phyloP scores from a whole-genome alignment of 2,329 filamentous ascomycete genomes.

The Escovopsis sp. region DNA sequence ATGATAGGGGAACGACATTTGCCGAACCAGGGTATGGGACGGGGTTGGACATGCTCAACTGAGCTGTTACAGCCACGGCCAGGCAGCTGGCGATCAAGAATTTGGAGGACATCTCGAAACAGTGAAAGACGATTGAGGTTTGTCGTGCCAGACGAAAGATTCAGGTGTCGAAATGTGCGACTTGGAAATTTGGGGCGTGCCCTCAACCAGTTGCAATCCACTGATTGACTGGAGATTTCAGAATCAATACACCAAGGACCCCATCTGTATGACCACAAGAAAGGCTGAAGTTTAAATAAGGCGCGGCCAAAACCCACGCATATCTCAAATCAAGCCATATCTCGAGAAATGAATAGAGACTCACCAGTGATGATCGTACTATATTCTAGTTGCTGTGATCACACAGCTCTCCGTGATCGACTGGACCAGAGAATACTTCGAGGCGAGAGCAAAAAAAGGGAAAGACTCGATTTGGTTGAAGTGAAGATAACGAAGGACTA shows the following conservation, averaged over 20 bases:
- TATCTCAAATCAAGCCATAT: too few relatives aligned
- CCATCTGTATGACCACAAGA: constrained; percentile 16
- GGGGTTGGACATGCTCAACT: too few relatives aligned
- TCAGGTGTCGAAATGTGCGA: constrained; percentile 2
- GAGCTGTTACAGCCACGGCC: too few relatives aligned
- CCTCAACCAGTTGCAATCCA: too few relatives aligned
- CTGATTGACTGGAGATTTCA: too few relatives aligned
- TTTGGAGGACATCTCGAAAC: too few relatives aligned
- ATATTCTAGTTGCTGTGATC: constrained; percentile 2
- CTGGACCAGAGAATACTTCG: constrained; percentile 11
- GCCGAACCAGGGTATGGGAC: constrained; percentile 37
- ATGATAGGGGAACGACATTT: constrained; percentile 49
- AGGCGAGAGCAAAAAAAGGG: constrained; percentile 9
- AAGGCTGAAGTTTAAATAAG: too few relatives aligned
- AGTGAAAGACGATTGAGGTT: constrained; percentile 8
- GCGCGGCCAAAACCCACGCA: too few relatives aligned
- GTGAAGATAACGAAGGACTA: constrained; percentile 20
- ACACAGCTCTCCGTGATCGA: constrained; percentile 3
- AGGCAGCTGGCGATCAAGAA: too few relatives aligned
- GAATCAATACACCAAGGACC: too few relatives aligned
- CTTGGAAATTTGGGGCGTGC: too few relatives aligned
- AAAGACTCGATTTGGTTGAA: constrained; percentile 2
- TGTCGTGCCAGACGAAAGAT: constrained; percentile 20
- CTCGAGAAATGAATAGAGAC: too few relatives aligned
- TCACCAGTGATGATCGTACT: constrained; percentile 3